These are phyloP conservation scores for Astraeus odoratus DNA, from an alignment of 768 basidiomycete genomes.

Conservation along the genomic window DNA sequence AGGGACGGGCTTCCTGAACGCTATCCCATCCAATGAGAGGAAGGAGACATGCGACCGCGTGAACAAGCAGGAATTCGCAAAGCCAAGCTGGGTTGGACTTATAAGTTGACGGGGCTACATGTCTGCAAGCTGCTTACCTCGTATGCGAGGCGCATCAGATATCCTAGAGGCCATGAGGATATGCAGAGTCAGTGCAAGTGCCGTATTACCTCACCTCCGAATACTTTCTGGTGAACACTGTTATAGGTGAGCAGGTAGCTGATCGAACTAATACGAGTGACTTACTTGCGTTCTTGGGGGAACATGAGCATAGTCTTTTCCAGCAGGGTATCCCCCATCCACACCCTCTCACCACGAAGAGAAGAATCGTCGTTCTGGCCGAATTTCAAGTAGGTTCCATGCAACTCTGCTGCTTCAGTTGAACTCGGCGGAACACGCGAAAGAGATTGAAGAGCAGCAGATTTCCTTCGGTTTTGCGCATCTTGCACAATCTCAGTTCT, in stretches of 20 bases:
- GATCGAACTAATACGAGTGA: constrained; percentile 2
- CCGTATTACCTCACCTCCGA: constrained; percentile 48
- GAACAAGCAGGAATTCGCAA: constrained; percentile 64
- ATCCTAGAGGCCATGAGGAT: constrained; percentile 23
- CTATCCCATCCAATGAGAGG: constrained; percentile 72
- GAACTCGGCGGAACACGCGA: constrained; percentile 69
- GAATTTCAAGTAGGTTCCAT: constrained; percentile 59
- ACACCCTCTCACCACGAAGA: constrained; percentile 42
- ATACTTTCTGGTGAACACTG: constrained; percentile 78
- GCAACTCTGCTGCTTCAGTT: constrained; percentile 59
- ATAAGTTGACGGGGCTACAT: not conserved
- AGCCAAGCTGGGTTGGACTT: constrained; percentile 48
- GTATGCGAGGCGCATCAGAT: constrained; percentile 63
- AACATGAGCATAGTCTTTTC: constrained; percentile 76
- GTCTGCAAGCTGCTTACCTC: constrained; percentile 36
- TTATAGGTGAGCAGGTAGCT: not conserved
- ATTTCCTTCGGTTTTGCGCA: constrained; percentile 52
- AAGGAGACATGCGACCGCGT: constrained; percentile 62
- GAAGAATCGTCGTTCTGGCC: constrained; percentile 34
- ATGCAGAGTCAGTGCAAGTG: not conserved
- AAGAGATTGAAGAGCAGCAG: constrained; percentile 50
- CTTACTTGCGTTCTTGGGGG: constrained; percentile 78
- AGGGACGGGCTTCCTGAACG: constrained; percentile 73
- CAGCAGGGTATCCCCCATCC: constrained; percentile 68
- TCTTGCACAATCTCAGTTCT: constrained; percentile 33